Base-by-base conservation (phyloP, 2,329 filamentous ascomycete genomes). In the Lachnellula arida region DNA sequence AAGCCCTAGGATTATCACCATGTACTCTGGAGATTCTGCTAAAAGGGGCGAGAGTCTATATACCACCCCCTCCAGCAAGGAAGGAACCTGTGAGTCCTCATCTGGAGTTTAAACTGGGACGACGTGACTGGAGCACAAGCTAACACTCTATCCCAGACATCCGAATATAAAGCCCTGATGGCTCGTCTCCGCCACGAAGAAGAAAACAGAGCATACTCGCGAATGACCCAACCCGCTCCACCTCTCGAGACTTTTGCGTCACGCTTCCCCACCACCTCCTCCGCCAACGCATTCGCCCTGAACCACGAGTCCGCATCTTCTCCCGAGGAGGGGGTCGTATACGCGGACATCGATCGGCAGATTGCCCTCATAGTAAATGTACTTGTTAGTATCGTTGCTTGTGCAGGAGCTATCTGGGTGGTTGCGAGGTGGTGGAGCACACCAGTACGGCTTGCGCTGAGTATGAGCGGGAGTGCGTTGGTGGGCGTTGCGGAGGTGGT, bases 121-220 rank as follows among this genome's bases (percentile, higher is more conserved):
- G 22, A 23, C 32, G 23, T 4, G 17, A n/a, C 22, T 25, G 22
- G 37, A 42, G 37, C 42, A 14, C 37, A 47, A 37, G 52, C 58
- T 61, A 58, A 61, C 23, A 44, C 12, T 17, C 22, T 54, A 9
- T 57, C 14, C 12, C 32, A 95, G 84, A 87, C 87, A 1, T 76
- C 85, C 7, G 88, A 96, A 73, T 97, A 93, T 75, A 89, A 90
- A 71, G 87, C 86, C 6, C 78, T 96, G 1, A 97, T 97, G 91
- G 85, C 85, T 23, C 85, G 87, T 15, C 83, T 99, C 19, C 89
- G 91, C 60, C 84, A 81, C 58, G 86, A 94, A 66, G 88, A 93
- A 74, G 92, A 97, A 76, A 81, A 85, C 62, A 84, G 87, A 59
- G 80, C 84, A 51, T 99, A 97, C 76, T 82, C 90, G 63, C 84